Percentiles rank a stretch among this genome's conserved stretches.
These are phyloP conservation scores for Ophiocordyceps camponoti-saundersi DNA, from an alignment of 2,329 filamentous ascomycete species.

Conservation along the genomic window DNA sequence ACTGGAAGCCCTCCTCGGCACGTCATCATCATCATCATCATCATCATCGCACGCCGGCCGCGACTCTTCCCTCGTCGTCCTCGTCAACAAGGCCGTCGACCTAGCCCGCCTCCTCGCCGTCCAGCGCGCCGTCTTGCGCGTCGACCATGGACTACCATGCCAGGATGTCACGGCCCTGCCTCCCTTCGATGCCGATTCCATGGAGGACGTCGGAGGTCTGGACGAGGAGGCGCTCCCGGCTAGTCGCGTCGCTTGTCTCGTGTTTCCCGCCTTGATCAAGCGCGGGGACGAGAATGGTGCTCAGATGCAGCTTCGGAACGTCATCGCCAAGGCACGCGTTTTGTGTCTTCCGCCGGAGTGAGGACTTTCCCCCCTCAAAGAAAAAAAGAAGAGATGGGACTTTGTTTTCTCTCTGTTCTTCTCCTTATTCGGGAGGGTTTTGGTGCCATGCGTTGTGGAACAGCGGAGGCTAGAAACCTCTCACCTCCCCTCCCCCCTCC, in stretches of 20 bases:
- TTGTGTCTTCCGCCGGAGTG: conserved; percentile 31
- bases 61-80: conserved; percentile 33
- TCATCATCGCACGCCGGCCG: conserved; percentile 15
- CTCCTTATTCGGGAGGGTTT: too few species aligned
- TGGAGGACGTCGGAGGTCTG: conserved; percentile 51
- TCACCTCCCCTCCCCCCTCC: too few species aligned
- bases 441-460: too few species aligned
- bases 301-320: conserved; percentile 41
- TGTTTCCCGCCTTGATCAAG: conserved; percentile 49
- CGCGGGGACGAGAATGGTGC: conserved; percentile 46
- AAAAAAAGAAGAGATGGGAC: neutral
- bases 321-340: conserved; percentile 50
- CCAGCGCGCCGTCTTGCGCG: conserved; percentile 40
- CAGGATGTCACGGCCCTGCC: conserved; percentile 20
- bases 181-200: conserved; percentile 37
- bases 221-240: conserved; percentile 36
- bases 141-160: conserved; percentile 17
- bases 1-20: conserved; percentile 24
- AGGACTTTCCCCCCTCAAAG: too few species aligned
- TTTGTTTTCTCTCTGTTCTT: neutral
- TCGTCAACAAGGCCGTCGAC: conserved; percentile 36
- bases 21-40: conserved; percentile 1
- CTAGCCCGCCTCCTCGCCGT: conserved; percentile 37
- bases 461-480: too few species aligned
- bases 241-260: conserved; percentile 42